Conservation (phyloP, 108 stramenopile genomes). For the Cylindrotheca fusiformis region DNA sequence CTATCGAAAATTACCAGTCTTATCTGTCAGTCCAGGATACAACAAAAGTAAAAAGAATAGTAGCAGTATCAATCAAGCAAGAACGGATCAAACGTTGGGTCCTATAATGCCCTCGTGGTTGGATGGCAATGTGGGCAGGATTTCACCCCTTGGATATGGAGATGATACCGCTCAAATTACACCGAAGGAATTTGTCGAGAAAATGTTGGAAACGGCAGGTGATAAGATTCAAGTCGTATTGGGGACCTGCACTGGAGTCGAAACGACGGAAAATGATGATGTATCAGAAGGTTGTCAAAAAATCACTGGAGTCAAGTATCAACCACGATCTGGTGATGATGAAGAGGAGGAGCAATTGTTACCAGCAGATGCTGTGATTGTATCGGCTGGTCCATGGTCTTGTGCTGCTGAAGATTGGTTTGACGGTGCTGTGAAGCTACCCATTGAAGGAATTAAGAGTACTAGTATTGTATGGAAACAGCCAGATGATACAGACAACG, state of each 20-base stretch:
- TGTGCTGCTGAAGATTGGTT: conserved; percentile 84
- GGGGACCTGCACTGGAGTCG: conserved; percentile 72
- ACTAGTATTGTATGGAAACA: conserved; percentile 87
- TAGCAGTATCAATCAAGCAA: conserved; percentile 22
- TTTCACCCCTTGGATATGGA: conserved; percentile 64
- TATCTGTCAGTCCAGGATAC: conserved; percentile 64
- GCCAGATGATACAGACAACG: conserved; percentile 39
- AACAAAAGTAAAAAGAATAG: no score
- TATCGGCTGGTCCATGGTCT: conserved; percentile 80
- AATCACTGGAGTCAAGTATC: conserved; percentile 62
- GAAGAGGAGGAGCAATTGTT: conserved; percentile 29
- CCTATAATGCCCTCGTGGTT: conserved; percentile 63
- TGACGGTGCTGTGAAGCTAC: conserved; percentile 59
- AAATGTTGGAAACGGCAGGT: conserved; percentile 49
- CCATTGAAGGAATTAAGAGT: conserved; percentile 86
- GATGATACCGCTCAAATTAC: conserved; percentile 89
- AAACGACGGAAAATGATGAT: conserved; percentile 21
- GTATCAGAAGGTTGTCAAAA: conserved; percentile 25
- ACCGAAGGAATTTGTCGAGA: conserved; percentile 76
- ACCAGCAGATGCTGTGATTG: conserved; percentile 58
- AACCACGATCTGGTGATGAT: conserved; percentile 25
- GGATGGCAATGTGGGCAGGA: conserved; percentile 66
- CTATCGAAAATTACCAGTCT: conserved; percentile 81
- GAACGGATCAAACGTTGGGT: conserved; percentile 24
- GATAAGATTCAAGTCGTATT: conserved; percentile 50